Conservation (phyloP, 257 asterid species). For the Penstemon newberryi region DNA sequence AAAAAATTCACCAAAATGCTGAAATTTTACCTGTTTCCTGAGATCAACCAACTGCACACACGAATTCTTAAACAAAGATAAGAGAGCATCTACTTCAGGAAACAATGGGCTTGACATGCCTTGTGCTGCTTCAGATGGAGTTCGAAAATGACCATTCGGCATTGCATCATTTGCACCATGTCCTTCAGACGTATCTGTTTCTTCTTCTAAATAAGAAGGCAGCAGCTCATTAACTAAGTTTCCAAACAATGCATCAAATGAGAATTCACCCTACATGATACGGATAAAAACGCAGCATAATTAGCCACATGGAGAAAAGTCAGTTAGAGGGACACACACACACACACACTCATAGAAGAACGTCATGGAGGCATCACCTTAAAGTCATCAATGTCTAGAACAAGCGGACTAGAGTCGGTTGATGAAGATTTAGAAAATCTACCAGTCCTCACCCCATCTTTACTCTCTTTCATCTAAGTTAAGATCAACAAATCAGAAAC, state of each 20-base stretch:
- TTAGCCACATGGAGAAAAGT: slow-evolving; percentile 29
- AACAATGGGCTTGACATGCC: slow-evolving; percentile 63
- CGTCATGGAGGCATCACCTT: slow-evolving; percentile 54
- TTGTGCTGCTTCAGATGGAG: slow-evolving; percentile 60
- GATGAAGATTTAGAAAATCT: slow-evolving; percentile 57
- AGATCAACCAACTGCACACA: slow-evolving; percentile 83
- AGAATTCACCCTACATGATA: slow-evolving; percentile 79
- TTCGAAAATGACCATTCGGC: slow-evolving; percentile 74
- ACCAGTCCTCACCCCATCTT: slow-evolving; percentile 53
- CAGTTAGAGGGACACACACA: not conserved
- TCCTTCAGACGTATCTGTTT: slow-evolving; percentile 62
- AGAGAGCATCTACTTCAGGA: slow-evolving; percentile 89
- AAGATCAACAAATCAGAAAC: slow-evolving; percentile 32
- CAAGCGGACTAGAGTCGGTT: slow-evolving; percentile 61
- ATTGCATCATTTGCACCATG: slow-evolving; percentile 61
- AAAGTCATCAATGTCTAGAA: slow-evolving; percentile 85
- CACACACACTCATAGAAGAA: slow-evolving; percentile 13
- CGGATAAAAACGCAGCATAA: slow-evolving; percentile 18
- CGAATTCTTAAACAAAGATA: slow-evolving; percentile 84
- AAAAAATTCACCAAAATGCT: not conserved
- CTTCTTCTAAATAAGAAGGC: slow-evolving; percentile 86
- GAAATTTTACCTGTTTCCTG: slow-evolving; percentile 64
- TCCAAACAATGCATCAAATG: slow-evolving; percentile 91
- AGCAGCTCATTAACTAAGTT: slow-evolving; percentile 83
- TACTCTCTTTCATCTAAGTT: slow-evolving; percentile 76